Percentiles rank a stretch among this genome's conserved stretches.
Conservation (phyloP, 2,329 filamentous ascomycete species). For the Aspergillus sclerotialis region DNA sequence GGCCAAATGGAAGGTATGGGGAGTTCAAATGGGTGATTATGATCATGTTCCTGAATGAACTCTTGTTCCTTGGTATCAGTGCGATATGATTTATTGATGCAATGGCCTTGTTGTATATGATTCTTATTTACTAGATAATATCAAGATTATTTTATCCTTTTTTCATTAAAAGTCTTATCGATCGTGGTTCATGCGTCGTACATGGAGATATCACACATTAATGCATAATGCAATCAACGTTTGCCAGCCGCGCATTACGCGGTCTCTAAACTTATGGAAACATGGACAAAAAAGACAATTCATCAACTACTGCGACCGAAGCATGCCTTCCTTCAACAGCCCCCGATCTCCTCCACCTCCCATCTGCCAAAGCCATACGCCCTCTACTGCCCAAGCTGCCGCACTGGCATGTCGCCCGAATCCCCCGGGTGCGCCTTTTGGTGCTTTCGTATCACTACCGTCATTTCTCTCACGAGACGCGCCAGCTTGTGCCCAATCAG, state of each 20-base stretch:
- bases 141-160: too few relatives aligned
- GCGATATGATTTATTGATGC: too few relatives aligned
- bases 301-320: slow-evolving; percentile 19
- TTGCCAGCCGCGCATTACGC: too few relatives aligned
- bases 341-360: slow-evolving; percentile 49
- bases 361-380: slow-evolving; percentile 78
- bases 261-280: too few relatives aligned
- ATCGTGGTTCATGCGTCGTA: too few relatives aligned
- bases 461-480: slow-evolving; percentile 3
- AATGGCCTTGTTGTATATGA: too few relatives aligned
- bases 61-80: too few relatives aligned
- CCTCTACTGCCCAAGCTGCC: slow-evolving; percentile 78
- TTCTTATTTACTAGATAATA: too few relatives aligned
- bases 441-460: neutral
- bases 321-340: slow-evolving; percentile 27
- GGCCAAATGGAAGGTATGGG: slow-evolving; percentile 36
- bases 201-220: too few relatives aligned
- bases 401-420: slow-evolving; percentile 64
- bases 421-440: slow-evolving; percentile 15
- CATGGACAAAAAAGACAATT: too few relatives aligned
- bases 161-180: too few relatives aligned
- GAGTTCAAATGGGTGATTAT: slow-evolving; percentile 22
- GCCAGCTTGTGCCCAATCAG: slow-evolving; percentile 45
- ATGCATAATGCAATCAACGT: too few relatives aligned
- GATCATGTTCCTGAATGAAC: slow-evolving; percentile 3